Conservation (phyloP, 1,284 basidiomycete genomes). For the Malassezia yamatoensis region DNA sequence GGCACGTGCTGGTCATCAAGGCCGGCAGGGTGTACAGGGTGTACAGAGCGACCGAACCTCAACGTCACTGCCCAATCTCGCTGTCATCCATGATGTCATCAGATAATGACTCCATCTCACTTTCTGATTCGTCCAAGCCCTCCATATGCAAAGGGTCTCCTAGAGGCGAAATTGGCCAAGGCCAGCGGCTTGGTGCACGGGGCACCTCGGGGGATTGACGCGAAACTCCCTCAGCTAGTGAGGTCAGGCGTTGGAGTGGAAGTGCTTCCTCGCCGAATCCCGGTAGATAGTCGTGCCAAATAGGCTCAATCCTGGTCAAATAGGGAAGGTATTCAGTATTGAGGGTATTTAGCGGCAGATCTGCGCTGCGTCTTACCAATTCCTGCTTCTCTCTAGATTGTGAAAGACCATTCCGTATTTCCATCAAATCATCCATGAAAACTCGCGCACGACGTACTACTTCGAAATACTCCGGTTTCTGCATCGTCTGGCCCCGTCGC, state of each 20-base stretch:
- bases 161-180: too few relatives aligned
- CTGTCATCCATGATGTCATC: too few relatives aligned
- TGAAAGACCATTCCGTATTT: not conserved
- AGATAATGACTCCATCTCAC: too few relatives aligned
- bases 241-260: not conserved
- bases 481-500: slow-evolving; percentile 61
- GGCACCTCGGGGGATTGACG: too few relatives aligned
- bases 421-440: not conserved
- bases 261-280: not conserved
- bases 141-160: too few relatives aligned
- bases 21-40: too few relatives aligned
- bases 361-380: not conserved
- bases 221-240: too few relatives aligned
- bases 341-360: not conserved
- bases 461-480: slow-evolving; percentile 53
- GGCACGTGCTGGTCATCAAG: too few relatives aligned
- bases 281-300: not conserved
- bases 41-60: too few relatives aligned
- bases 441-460: slow-evolving; percentile 9
- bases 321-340: slow-evolving; percentile 8
- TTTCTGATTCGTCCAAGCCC: too few relatives aligned
- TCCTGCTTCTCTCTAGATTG: not conserved
- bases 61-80: too few relatives aligned
- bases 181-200: too few relatives aligned
- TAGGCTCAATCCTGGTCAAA: not conserved